A percentile compares a stretch with the other conserved stretches of the same genome.
phyloP scores from a whole-genome alignment of 306 rosid species.

The Boehmeria nivea region DNA sequence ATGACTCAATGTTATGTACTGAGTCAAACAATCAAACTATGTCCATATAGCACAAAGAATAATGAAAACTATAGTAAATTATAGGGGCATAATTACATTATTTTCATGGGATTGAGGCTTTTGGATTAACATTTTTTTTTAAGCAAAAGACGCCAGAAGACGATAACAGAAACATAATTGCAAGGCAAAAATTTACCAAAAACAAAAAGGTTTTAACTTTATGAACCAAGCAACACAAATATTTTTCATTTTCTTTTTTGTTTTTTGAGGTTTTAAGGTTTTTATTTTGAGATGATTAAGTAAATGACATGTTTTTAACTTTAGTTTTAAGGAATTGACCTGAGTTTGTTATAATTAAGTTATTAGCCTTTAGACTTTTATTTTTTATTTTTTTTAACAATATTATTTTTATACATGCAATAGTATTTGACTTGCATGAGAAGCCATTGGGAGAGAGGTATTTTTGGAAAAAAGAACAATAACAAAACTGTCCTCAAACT shows the following conservation, averaged over 20 bases:
- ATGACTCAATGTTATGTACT: not conserved
- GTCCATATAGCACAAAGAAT: too few relatives aligned
- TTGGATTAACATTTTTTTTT: not conserved
- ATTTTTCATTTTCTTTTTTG: not conserved
- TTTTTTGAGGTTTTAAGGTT: slow-evolving; percentile 9
- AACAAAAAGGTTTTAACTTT: slow-evolving; percentile 14
- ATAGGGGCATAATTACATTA: not conserved
- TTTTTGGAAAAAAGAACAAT: not conserved
- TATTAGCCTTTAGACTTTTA: too few relatives aligned
- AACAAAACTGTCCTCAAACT: slow-evolving; percentile 5
- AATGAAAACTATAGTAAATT: slow-evolving; percentile 7
- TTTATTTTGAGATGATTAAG: too few relatives aligned
- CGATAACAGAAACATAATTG: not conserved
- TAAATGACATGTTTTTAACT: slow-evolving; percentile 7
- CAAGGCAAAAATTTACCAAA: not conserved
- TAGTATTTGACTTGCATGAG: slow-evolving; percentile 34
- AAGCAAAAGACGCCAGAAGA: slow-evolving; percentile 39
- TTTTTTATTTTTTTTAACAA: not conserved
- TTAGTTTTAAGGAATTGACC: too few relatives aligned
- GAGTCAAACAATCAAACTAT: slow-evolving; percentile 20
- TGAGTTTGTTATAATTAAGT: too few relatives aligned
- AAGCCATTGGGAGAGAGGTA: slow-evolving; percentile 19
- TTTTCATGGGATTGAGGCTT: not conserved
- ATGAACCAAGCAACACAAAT: slow-evolving; percentile 16
- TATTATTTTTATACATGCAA: not conserved